Base-by-base conservation (phyloP, 2,329 filamentous ascomycete species). In the Aspergillus aculeatus region DNA sequence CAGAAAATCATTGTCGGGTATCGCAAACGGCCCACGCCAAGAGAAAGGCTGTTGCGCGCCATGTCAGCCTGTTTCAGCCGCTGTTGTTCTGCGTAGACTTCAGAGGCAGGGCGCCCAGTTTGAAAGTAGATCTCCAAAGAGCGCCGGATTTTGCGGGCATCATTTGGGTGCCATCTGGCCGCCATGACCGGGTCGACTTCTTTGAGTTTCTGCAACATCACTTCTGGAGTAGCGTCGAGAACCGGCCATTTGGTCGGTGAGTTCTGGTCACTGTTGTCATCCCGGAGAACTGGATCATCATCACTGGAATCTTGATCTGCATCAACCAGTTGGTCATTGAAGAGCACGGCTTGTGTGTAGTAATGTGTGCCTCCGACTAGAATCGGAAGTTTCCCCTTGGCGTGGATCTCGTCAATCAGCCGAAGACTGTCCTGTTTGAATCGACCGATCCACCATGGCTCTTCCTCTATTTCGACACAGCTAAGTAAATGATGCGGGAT, bases 281-380 rank as follows among this genome's bases (percentile, higher is more conserved):
- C 14, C 14, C 38, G 38, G 9, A 44, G 5, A 63, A 75, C 66
- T 0, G 64, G 41, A 65, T 68, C 62, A 11, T 68, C 68, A 24
- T 63, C 66, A 19, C 68, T 69, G 6, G 65, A 58, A 2, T 11
- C 14, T 6, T 19, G 26, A 23, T 66, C 69, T 29, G 71, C 69
- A 47, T 61, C 79, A 1, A 90, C 81, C 6, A 93, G 75, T 16
- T 83, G 83, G 64, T 93, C 87, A 35, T 90, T 84, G 72, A 98
- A 96, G 3, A 99, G 82, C 16, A 99, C 82, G 0, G 91, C 87
- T 69, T 97, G 92, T 0, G 91, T 89, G 71, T 99, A 99, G 78
- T 98, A 99, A 70, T 96, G 92, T 11, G 94, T 96, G 9, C 95
- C 95, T 26, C 95, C 95, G 1, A 98, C 95, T 0, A 99, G 78